Percentiles rank a stretch among this genome's conserved stretches.
phyloP scores from a whole-genome alignment of 768 basidiomycete species.

The Suillus subluteus region DNA sequence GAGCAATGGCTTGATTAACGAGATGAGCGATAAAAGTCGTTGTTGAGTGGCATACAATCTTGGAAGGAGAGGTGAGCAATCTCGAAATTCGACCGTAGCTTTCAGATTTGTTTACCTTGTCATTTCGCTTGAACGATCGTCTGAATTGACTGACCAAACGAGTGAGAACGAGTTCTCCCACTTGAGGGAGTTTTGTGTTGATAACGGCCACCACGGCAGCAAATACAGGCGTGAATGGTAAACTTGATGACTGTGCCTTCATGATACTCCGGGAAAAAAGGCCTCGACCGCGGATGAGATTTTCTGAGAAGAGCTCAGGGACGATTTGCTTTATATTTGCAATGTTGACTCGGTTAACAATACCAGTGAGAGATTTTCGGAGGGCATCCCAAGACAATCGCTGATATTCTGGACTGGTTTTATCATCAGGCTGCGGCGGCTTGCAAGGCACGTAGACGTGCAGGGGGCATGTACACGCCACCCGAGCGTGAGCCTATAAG shows the following conservation, averaged over 20 bases:
- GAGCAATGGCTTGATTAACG: constrained; percentile 91
- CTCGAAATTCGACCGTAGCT: constrained; percentile 7
- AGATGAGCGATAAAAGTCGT: constrained; percentile 91
- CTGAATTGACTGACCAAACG: constrained; percentile 95
- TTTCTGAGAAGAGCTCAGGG: constrained; percentile 91
- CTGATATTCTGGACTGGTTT: constrained; percentile 87
- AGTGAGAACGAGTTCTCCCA: constrained; percentile 89
- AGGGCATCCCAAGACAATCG: constrained; percentile 97
- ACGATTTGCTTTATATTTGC: constrained; percentile 94
- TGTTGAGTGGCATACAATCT: constrained; percentile 93
- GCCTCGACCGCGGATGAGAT: constrained; percentile 91
- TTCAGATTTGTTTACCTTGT: constrained; percentile 70
- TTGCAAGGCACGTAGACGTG: constrained; percentile 88
- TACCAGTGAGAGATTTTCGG: constrained; percentile 97
- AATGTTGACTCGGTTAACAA: constrained; percentile 98
- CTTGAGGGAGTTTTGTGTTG: constrained; percentile 96
- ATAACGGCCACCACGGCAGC: constrained; percentile 92
- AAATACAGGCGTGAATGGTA: constrained; percentile 97
- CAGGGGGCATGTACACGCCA: constrained; percentile 97
- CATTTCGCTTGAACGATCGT: constrained; percentile 93
- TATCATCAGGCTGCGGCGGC: constrained; percentile 74
- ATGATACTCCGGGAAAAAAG: constrained; percentile 93
- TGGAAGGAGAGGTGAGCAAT: not conserved
- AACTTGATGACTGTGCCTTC: constrained; percentile 97
- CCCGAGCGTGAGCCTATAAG: constrained; percentile 81